Evolutionary conservation across 495 filamentous ascomycete genomes (phyloP).

Genomic region (Chaetomium fimeti): DNA sequence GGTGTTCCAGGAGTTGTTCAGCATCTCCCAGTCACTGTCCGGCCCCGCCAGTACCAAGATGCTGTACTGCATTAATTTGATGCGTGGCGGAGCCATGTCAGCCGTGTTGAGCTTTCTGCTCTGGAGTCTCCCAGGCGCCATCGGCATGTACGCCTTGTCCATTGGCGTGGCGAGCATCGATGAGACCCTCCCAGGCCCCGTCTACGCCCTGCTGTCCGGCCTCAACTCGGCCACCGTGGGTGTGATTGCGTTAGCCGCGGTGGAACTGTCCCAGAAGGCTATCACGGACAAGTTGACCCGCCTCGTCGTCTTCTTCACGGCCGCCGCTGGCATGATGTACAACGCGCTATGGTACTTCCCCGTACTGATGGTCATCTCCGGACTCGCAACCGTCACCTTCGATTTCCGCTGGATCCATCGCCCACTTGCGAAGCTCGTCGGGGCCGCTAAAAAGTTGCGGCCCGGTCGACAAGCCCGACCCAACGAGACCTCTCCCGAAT

Average conservation of each 20-base stretch:
- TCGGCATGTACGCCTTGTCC: slow-evolving; percentile 73
- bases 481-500: slow-evolving; percentile 5
- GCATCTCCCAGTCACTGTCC: slow-evolving; percentile 70
- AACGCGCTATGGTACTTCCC: slow-evolving; percentile 85
- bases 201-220: slow-evolving; percentile 74
- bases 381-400: slow-evolving; percentile 57
- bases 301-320: slow-evolving; percentile 68
- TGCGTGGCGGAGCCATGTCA: slow-evolving; percentile 61
- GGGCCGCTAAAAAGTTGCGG: not conserved
- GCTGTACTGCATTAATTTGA: slow-evolving; percentile 68
- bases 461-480: not conserved
- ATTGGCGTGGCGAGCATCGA: slow-evolving; percentile 64
- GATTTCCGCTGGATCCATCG: slow-evolving; percentile 57
- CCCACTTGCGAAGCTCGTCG: slow-evolving; percentile 22
- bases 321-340: slow-evolving; percentile 67
- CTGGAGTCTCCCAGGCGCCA: slow-evolving; percentile 74
- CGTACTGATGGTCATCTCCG: slow-evolving; percentile 59
- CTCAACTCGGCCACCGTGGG: slow-evolving; percentile 79
- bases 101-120: slow-evolving; percentile 65
- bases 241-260: slow-evolving; percentile 74
- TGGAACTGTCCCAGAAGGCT: slow-evolving; percentile 69
- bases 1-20: slow-evolving; percentile 80
- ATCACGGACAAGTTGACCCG: slow-evolving; percentile 71
- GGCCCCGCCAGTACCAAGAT: slow-evolving; percentile 81
- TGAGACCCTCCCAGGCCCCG: slow-evolving; percentile 59